Percentiles rank a stretch among this genome's conserved stretches.
Conservation (phyloP, 2,329 filamentous ascomycete genomes). For the Podosphaera leucotricha region DNA sequence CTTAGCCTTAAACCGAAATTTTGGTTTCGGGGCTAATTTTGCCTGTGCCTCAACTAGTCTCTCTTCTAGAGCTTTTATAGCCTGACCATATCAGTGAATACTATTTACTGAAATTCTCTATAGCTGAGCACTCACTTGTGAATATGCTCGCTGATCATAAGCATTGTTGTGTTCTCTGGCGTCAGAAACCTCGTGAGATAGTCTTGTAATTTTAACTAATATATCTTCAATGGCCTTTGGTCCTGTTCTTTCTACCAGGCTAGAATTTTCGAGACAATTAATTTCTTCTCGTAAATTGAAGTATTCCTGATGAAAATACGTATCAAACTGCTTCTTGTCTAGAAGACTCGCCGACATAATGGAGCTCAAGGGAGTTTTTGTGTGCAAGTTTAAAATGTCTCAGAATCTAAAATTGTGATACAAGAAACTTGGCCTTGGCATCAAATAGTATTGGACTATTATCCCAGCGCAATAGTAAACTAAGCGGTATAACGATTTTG, state of each 20-base stretch:
- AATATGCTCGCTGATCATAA: slow-evolving; percentile 74
- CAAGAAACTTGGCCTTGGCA: too few relatives aligned
- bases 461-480: too few relatives aligned
- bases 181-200: slow-evolving; percentile 70
- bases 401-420: too few relatives aligned
- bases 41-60: slow-evolving; percentile 49
- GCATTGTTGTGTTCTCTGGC: slow-evolving; percentile 60
- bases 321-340: slow-evolving; percentile 46
- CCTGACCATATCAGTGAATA: slow-evolving; percentile 20
- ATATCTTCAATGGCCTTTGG: slow-evolving; percentile 62
- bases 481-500: too few relatives aligned
- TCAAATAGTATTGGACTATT: too few relatives aligned
- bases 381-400: too few relatives aligned
- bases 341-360: background rate
- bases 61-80: slow-evolving; percentile 59
- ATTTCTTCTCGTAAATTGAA: slow-evolving; percentile 59
- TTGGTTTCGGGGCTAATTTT: slow-evolving; percentile 46
- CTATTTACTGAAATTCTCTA: background rate
- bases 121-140: slow-evolving; percentile 31
- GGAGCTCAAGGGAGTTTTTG: background rate
- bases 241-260: slow-evolving; percentile 46
- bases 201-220: slow-evolving; percentile 51
- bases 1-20: slow-evolving; percentile 56
- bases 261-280: slow-evolving; percentile 35
- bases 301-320: slow-evolving; percentile 50